A percentile compares a stretch with the other conserved stretches of the same genome.
Evolutionary conservation across 2,329 filamentous ascomycete genomes (phyloP).

Genomic region (Diaporthe sp.): DNA sequence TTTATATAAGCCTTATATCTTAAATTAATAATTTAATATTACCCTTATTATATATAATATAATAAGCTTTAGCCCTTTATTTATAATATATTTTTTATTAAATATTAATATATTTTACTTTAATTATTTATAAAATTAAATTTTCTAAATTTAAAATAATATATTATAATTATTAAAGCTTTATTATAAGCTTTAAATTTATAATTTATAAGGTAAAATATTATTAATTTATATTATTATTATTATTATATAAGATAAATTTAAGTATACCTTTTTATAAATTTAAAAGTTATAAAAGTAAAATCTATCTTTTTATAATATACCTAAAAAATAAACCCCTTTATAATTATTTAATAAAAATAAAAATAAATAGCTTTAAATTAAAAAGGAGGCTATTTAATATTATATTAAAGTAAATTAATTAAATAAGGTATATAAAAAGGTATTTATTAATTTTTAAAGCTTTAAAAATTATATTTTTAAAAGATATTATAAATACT

Average conservation of each 20-base stretch:
- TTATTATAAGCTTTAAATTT: not conserved
- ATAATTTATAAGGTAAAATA: not conserved
- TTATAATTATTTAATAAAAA: not conserved
- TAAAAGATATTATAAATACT: not conserved
- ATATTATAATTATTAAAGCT: not conserved
- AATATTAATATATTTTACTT: not conserved
- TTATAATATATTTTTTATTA: not conserved
- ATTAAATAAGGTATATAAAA: not conserved
- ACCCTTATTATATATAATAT: not conserved
- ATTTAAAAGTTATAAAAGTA: not conserved
- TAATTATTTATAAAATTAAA: not conserved
- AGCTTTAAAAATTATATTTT: not conserved
- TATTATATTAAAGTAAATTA: not conserved
- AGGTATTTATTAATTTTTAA: not conserved
- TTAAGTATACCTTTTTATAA: not conserved
- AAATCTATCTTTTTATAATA: not conserved
- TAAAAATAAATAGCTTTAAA: not conserved
- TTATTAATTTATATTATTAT: not conserved
- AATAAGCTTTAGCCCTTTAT: not conserved
- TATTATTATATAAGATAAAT: not conserved
- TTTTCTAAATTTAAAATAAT: not conserved
- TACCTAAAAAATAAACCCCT: not conserved
- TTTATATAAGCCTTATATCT: not conserved
- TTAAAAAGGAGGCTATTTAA: not conserved
- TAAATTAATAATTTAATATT: not conserved